Evolutionary conservation across 202 grass and related monocot genomes (phyloP), one percentile per base, ranked within the genome.

Genomic region (Eragrostis tef): DNA sequence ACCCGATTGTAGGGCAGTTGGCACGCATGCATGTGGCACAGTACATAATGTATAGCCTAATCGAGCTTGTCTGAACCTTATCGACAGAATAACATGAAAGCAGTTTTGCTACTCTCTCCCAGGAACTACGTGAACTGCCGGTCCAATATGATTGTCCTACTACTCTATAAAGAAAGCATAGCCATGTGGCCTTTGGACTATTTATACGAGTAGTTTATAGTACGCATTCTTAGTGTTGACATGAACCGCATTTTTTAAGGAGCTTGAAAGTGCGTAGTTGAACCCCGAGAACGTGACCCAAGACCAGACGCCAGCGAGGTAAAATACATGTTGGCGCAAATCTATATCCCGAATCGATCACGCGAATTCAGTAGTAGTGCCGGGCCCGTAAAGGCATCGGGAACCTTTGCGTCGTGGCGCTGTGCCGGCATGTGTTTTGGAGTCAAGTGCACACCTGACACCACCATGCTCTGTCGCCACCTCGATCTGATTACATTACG

Each of bases 371-470:
- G 34, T 16, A 25, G 67, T 26, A 71, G 60, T 21, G 48, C 61
- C 34, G 81, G 48, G 6, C 60, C 72, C 60, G 81, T 42, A 15
- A 74, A 46, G 56, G 62, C 71, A n/a, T 25, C 11, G 44, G 63
- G 60, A 66, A 50, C 13, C 24, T 6, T 60, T 46, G 53, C 39
- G 57, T 21, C 20, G 54, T 76, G 73, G 71, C 19, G 15, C 54
- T 29, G 43, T 77, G 43, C 59, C 19, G 59, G 59, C 48, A 84
- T 77, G 82, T 70, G 64, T 70, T 77, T 49, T 39, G 72, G 64
- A 59, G 63, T 47, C 41, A 3, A 77, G 54, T 6, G 64, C 73
- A 60, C 64, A 77, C 25, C 75, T 78, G 72, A 64, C 44, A 45
- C 73, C 73, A 77, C 64, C 72, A 2, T 9, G 26, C 11, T 7